Conservation (phyloP, 2,329 filamentous ascomycete genomes). For the Penicillium paneum region DNA sequence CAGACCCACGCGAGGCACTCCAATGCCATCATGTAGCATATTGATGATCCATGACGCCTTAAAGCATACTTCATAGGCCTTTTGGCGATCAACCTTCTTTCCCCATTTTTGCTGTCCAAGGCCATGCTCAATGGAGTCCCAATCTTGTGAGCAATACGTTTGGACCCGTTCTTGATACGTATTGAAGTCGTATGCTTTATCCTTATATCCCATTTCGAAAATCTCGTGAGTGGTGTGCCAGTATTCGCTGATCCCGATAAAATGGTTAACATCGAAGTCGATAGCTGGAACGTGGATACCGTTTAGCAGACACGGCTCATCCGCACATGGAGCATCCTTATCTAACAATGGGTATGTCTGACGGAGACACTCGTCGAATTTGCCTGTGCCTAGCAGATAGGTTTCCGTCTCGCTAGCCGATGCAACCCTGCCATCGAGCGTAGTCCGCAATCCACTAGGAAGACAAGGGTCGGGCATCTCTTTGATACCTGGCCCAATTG, state of each 20-base stretch:
- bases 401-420: conserved; percentile 43
- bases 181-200: conserved; percentile 81
- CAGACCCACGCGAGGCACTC: conserved; percentile 78
- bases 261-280: conserved; percentile 96
- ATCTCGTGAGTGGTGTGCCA: conserved; percentile 98
- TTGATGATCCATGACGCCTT: conserved; percentile 98
- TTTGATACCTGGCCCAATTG: conserved; percentile 56
- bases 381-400: conserved; percentile 75
- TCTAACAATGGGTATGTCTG: conserved; percentile 81
- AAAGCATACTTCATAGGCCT: conserved; percentile 87
- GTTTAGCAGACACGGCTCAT: conserved; percentile 83
- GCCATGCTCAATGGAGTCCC: conserved; percentile 69
- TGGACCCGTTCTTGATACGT: conserved; percentile 83
- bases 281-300: conserved; percentile 91
- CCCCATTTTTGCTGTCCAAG: conserved; percentile 67
- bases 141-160: conserved; percentile 80
- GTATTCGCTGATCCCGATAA: conserved; percentile 95
- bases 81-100: conserved; percentile 68
- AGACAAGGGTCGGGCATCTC: conserved; percentile 90
- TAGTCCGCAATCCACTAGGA: conserved; percentile 71
- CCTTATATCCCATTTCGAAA: conserved; percentile 72
- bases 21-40: conserved; percentile 91
- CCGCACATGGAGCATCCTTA: conserved; percentile 79
- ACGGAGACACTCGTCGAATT: conserved; percentile 79
- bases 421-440: conserved; percentile 62